A percentile compares a stretch with the other conserved stretches of the same genome.
phyloP scores from a whole-genome alignment of 140 eudicot species.

The Senecio squalidus region DNA sequence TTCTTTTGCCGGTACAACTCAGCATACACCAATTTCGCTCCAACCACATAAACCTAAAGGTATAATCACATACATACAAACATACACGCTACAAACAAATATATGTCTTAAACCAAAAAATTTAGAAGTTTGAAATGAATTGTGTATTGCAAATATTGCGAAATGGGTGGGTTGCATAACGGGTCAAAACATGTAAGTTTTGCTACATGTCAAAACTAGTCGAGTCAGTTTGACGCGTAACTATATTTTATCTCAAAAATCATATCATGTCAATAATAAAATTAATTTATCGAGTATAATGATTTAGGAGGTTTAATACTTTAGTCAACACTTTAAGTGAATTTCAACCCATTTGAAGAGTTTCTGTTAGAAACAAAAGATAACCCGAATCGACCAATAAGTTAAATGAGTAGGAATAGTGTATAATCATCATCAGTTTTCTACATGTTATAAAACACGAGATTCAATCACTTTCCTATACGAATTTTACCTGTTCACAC shows the following conservation, averaged over 20 bases:
- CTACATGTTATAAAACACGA: constrained; percentile 4
- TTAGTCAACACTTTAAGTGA: not conserved
- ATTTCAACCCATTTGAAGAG: not conserved
- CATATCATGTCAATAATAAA: not conserved
- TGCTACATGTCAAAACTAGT: too few species aligned
- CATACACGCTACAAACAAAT: too few species aligned
- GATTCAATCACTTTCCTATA: not conserved
- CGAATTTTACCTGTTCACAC: constrained; percentile 3
- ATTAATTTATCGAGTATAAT: not conserved
- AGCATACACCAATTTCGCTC: too few species aligned
- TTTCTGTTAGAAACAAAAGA: not conserved
- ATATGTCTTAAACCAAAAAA: not conserved
- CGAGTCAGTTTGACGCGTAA: not conserved
- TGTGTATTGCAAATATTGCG: not conserved
- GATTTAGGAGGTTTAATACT: not conserved
- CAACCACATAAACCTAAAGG: too few species aligned
- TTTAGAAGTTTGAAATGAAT: not conserved
- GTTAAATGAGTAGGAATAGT: not conserved
- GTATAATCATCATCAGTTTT: not conserved
- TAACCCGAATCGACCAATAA: not conserved
- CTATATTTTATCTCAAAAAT: not conserved
- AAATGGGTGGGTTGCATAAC: not conserved
- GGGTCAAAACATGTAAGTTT: not conserved
- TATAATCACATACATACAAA: too few species aligned
- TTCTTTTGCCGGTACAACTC: too few species aligned